Conservation (phyloP, 2,329 filamentous ascomycete genomes). For the Pochonia chlamydosporia region DNA sequence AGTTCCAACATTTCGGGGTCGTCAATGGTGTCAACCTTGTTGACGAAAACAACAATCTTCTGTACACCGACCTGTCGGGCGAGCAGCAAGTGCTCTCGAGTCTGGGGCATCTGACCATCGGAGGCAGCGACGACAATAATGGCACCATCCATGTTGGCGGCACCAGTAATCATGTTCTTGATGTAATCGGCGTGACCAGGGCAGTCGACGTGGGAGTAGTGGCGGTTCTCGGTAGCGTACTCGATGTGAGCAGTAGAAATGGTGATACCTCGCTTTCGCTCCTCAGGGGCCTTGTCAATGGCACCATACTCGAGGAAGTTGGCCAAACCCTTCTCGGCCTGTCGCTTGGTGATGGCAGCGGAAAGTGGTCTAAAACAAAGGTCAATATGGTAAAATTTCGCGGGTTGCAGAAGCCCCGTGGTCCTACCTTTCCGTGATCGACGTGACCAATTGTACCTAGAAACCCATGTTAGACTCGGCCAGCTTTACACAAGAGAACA, state of each 20-base stretch:
- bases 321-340: constrained; percentile 89
- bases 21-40: constrained; percentile 97
- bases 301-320: constrained; percentile 95
- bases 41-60: constrained; percentile 98
- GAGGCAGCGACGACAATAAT: constrained; percentile 98
- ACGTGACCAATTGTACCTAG: constrained; percentile 95
- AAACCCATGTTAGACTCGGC: not conserved
- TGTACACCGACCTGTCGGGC: constrained; percentile 98
- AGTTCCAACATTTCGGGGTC: constrained; percentile 99
- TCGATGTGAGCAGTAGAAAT: constrained; percentile 98
- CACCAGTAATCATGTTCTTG: constrained; percentile 99
- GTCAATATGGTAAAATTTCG: not conserved
- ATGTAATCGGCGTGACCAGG: constrained; percentile 99
- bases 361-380: constrained; percentile 80
- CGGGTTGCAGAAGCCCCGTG: not conserved
- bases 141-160: constrained; percentile 97
- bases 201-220: constrained; percentile 99
- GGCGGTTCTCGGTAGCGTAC: constrained; percentile 87
- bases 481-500: not conserved
- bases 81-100: constrained; percentile 93
- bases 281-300: constrained; percentile 98
- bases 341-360: constrained; percentile 96
- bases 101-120: constrained; percentile 99
- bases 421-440: constrained; percentile 91
- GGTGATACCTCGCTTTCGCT: constrained; percentile 99